Percentiles rank a stretch among this genome's conserved stretches.
Conservation (phyloP, 2,329 filamentous ascomycete genomes). For the Nigrospora osmanthi region DNA sequence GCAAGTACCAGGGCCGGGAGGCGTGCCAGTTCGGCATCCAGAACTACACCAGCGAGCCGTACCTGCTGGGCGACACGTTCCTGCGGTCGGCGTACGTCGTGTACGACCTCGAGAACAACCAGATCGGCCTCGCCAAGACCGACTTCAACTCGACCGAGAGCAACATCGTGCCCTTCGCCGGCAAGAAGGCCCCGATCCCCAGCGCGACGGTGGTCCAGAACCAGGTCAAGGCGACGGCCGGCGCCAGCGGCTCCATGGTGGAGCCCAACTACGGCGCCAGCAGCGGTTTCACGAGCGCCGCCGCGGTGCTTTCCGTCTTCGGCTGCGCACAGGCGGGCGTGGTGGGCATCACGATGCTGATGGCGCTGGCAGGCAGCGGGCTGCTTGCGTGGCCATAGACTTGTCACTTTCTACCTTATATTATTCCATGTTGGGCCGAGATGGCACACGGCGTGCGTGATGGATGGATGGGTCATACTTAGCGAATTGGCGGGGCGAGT, state of each 20-base stretch:
- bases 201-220: slow-evolving; percentile 36
- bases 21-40: slow-evolving; percentile 51
- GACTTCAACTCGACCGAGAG: slow-evolving; percentile 45
- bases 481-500: too few species aligned
- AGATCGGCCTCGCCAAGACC: slow-evolving; percentile 46
- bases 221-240: slow-evolving; percentile 18
- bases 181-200: slow-evolving; percentile 40
- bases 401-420: too few species aligned
- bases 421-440: too few species aligned
- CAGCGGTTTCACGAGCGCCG: slow-evolving; percentile 23
- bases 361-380: slow-evolving; percentile 24
- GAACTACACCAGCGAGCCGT: slow-evolving; percentile 33
- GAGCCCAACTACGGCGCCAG: slow-evolving; percentile 26
- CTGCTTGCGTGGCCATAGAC: slow-evolving; percentile 10
- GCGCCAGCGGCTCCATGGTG: slow-evolving; percentile 9
- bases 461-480: too few species aligned
- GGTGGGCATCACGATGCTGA: slow-evolving; percentile 19
- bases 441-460: too few species aligned
- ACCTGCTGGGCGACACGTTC: slow-evolving; percentile 50
- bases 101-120: slow-evolving; percentile 50
- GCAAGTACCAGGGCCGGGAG: slow-evolving; percentile 33
- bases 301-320: slow-evolving; percentile 8
- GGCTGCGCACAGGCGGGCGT: slow-evolving; percentile 14
- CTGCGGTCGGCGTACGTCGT: slow-evolving; percentile 53
- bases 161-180: slow-evolving; percentile 42